Percentiles rank a stretch among this genome's conserved stretches.
These are phyloP conservation scores for Lojkania enalia DNA, from an alignment of 2,329 filamentous ascomycete genomes.

Conservation along the genomic window DNA sequence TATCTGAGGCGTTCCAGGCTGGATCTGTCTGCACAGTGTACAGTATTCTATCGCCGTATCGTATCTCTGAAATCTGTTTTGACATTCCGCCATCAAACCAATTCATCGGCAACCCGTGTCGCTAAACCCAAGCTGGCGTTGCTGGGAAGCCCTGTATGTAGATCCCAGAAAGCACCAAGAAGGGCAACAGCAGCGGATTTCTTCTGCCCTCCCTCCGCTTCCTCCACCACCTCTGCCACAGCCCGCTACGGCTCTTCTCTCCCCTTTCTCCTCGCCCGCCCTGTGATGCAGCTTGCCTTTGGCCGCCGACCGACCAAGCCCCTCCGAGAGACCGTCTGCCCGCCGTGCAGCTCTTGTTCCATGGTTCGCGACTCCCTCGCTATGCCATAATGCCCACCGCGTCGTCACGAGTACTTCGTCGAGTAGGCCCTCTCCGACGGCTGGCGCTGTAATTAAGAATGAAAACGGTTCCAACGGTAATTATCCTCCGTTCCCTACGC, in stretches of 20 bases:
- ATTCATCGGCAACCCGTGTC: constrained; percentile 36
- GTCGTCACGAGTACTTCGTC: constrained; percentile 41
- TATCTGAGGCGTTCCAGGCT: too few relatives aligned
- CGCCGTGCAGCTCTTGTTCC: constrained; percentile 26
- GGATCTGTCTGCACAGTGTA: too few relatives aligned
- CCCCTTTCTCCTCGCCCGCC: constrained; percentile 24
- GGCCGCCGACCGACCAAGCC: constrained; percentile 8
- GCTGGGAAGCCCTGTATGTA: constrained; percentile 32
- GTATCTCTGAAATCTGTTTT: constrained; percentile 9
- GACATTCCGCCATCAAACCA: constrained; percentile 37
- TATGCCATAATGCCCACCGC: constrained; percentile 48
- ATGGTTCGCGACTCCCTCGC: too few relatives aligned
- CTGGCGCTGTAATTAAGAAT: constrained; percentile 45
- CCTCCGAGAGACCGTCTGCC: neutral
- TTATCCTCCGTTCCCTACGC: constrained; percentile 22
- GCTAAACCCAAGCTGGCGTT: constrained; percentile 33
- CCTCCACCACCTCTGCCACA: constrained; percentile 32
- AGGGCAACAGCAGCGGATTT: constrained; percentile 32
- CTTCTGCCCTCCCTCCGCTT: constrained; percentile 35
- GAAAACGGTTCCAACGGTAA: constrained; percentile 53
- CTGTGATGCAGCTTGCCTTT: constrained; percentile 26
- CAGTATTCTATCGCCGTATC: too few relatives aligned
- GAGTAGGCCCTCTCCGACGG: constrained; percentile 44
- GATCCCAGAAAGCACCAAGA: constrained; percentile 34
- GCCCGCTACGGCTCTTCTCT: constrained; percentile 27